Evolutionary conservation across 768 basidiomycete species (phyloP), one percentile per base, ranked within the genome.

Genomic region (Galerina sulciceps): DNA sequence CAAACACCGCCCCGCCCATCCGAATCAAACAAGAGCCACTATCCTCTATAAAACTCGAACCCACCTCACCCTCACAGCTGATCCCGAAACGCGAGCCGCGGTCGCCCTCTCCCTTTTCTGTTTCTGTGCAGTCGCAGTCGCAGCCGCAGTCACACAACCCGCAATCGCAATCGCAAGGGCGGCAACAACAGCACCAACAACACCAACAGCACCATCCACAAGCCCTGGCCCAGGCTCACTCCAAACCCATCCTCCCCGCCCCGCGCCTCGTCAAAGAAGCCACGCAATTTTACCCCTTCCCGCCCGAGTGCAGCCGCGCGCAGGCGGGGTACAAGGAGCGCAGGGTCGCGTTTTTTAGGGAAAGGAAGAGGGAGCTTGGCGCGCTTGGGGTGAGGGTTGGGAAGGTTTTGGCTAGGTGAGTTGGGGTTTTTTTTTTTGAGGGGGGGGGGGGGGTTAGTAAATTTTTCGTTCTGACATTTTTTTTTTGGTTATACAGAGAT

Each of bases 281-380:
- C 4, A 70, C 70, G 44, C 63, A 59, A 10, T 66, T 71, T 53
- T 73, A 64, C 49, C 65, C 70, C 3, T 64, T 69, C 14, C 73
- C 73, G 5, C 57, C 59, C 0, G 57, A 61, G 20, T 76, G 73
- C 52, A 59, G 46, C 15, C 71, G 69, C 38, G 51, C 61, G 1
- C 49, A 62, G 43, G 45, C 60, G 13, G 51, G 61, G 14, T 69
- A 67, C 47, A 45, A 57, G 2, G 50, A 60, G 41, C 66, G 68
- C 20, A 61, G 73, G 13, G 58, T 60, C n/a, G 57, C 47, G 1
- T 66, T 70, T 26, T 61, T 66, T 35, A 49, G 45, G 49, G 56
- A 65, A 26, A 69, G 73, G 55, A 52, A 40, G 8, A 61, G 26
- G 11, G 59, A 64, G 20, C 50, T 76, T 11, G 44, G 47, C n/a